Evolutionary conservation across 805 yeast genomes (phyloP).

Genomic region (Candida xyloterini): DNA sequence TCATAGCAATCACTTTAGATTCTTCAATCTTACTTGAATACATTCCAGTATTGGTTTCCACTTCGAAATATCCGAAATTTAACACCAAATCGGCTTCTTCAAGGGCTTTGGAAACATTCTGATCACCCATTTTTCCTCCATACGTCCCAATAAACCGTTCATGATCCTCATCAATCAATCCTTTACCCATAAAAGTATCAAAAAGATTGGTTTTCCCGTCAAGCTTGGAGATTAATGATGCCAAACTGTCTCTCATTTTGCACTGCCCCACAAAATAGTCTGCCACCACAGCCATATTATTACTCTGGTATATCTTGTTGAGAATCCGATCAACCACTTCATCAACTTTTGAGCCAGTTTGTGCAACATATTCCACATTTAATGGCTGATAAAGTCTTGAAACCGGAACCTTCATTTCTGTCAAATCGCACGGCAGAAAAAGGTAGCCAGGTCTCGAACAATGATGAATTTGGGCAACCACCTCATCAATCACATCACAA

Average conservation of each 20-base stretch:
- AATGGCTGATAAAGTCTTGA: slow-evolving; percentile 34
- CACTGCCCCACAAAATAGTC: slow-evolving; percentile 43
- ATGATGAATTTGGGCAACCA: slow-evolving; percentile 52
- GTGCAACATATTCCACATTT: slow-evolving; percentile 21
- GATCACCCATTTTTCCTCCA: slow-evolving; percentile 33
- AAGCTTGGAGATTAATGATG: slow-evolving; percentile 29
- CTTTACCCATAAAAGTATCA: slow-evolving; percentile 40
- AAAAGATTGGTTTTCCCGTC: slow-evolving; percentile 39
- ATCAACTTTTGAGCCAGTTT: slow-evolving; percentile 17
- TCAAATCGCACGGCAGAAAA: slow-evolving; percentile 71
- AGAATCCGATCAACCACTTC: slow-evolving; percentile 34
- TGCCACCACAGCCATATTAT: slow-evolving; percentile 39
- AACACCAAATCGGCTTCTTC: slow-evolving; percentile 67
- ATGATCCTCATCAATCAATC: slow-evolving; percentile 37
- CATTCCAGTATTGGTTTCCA: slow-evolving; percentile 65
- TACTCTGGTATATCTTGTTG: slow-evolving; percentile 34
- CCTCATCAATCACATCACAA: slow-evolving; percentile 65
- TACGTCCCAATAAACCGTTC: slow-evolving; percentile 47
- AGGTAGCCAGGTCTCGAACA: slow-evolving; percentile 80
- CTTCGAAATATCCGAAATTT: slow-evolving; percentile 61
- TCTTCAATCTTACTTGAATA: slow-evolving; percentile 41
- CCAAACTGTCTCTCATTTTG: slow-evolving; percentile 33
- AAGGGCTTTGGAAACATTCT: slow-evolving; percentile 33
- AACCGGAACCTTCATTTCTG: slow-evolving; percentile 48
- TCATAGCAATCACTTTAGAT: slow-evolving; percentile 33